Conservation (phyloP, 352 stramenopile species). For the Saprolegnia parasitica region DNA sequence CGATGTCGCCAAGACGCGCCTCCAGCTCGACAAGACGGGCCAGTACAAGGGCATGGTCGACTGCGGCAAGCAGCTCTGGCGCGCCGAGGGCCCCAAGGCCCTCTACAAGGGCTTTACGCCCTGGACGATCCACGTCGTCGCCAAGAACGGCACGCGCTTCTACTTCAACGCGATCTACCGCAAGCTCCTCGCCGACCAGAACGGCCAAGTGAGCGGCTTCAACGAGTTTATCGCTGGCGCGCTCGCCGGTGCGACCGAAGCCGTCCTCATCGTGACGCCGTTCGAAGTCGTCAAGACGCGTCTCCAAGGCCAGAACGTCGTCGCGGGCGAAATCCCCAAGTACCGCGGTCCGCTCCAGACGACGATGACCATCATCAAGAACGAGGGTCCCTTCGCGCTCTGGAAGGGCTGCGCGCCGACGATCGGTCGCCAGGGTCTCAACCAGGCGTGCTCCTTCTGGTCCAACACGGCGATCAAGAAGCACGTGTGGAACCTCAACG, state of each 20-base stretch:
- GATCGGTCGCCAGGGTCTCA: slow-evolving; percentile 96
- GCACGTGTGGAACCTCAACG: slow-evolving; percentile 77
- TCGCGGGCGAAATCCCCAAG: slow-evolving; percentile 80
- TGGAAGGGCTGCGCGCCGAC: slow-evolving; percentile 96
- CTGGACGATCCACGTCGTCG: slow-evolving; percentile 85
- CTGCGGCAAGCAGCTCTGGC: slow-evolving; percentile 75
- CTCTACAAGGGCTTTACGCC: slow-evolving; percentile 87
- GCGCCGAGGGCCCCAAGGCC: slow-evolving; percentile 64
- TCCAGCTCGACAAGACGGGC: slow-evolving; percentile 83
- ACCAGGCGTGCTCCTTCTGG: slow-evolving; percentile 98
- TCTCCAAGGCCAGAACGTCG: slow-evolving; percentile 91
- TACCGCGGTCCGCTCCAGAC: slow-evolving; percentile 89
- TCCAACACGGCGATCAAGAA: slow-evolving; percentile 93
- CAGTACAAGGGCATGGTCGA: slow-evolving; percentile 86
- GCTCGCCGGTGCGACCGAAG: slow-evolving; percentile 92
- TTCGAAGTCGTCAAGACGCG: slow-evolving; percentile 98
- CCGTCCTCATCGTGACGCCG: slow-evolving; percentile 95
- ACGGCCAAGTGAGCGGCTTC: slow-evolving; percentile 71
- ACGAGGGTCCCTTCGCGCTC: slow-evolving; percentile 91
- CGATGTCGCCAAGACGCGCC: slow-evolving; percentile 84
- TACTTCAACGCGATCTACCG: slow-evolving; percentile 87
- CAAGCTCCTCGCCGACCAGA: slow-evolving; percentile 59
- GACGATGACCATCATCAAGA: slow-evolving; percentile 85
- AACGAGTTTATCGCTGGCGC: slow-evolving; percentile 89
- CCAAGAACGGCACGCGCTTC: slow-evolving; percentile 89